These are phyloP conservation scores for Hura crepitans DNA, from an alignment of 441 rosid genomes.

Conservation along the genomic window DNA sequence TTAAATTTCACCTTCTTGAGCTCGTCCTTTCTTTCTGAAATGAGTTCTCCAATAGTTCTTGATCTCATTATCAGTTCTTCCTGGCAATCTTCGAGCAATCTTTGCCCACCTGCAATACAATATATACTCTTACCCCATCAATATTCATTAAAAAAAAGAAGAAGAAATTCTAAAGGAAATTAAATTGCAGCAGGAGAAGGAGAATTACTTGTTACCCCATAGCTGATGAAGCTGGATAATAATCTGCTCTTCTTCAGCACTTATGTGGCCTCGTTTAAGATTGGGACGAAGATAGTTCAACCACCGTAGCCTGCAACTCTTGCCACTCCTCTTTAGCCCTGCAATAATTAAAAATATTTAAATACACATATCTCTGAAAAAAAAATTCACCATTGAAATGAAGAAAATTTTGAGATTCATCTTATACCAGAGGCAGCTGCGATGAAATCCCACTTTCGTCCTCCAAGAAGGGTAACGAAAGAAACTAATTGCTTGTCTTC, in stretches of 20 bases:
- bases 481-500: conserved; percentile 49
- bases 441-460: conserved; percentile 65
- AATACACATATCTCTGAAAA: no score
- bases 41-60: conserved; percentile 79
- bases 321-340: conserved; percentile 69
- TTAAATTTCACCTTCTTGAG: conserved; percentile 37
- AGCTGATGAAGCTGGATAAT: conserved; percentile 51
- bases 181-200: background rate
- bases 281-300: conserved; percentile 63
- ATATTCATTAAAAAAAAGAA: background rate
- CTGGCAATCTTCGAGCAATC: conserved; percentile 67
- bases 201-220: conserved; percentile 69
- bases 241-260: conserved; percentile 50
- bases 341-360: background rate
- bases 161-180: background rate
- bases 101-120: conserved; percentile 50
- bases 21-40: conserved; percentile 43
- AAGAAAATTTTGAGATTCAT: background rate
- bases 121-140: background rate
- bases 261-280: conserved; percentile 51
- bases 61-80: conserved; percentile 75
- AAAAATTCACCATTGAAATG: background rate
- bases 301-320: conserved; percentile 78
- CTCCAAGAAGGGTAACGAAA: conserved; percentile 47
- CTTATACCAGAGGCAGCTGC: conserved; percentile 50